Conservation (phyloP, 352 stramenopile genomes). For the Phytophthora pistaciae region DNA sequence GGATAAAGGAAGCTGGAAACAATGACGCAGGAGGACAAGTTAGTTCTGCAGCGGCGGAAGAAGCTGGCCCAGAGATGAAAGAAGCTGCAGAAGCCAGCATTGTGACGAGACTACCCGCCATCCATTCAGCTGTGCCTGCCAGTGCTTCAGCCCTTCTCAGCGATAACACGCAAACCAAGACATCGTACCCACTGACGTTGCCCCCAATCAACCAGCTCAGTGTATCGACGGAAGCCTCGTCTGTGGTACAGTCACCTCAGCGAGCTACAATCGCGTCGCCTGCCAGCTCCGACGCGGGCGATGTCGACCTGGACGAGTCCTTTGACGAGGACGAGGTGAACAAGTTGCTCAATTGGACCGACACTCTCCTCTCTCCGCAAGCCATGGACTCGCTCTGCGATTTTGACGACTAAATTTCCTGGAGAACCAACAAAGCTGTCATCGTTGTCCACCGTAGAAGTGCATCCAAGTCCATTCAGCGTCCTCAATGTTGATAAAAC, state of each 20-base stretch:
- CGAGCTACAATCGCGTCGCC: slow-evolving; percentile 10
- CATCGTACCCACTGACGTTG: slow-evolving; percentile 11
- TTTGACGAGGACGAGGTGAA: slow-evolving; percentile 84
- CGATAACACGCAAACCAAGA: slow-evolving; percentile 4
- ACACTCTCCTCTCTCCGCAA: slow-evolving; percentile 62
- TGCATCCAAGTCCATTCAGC: slow-evolving; percentile 5
- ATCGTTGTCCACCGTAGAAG: background rate
- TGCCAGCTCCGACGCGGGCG: background rate
- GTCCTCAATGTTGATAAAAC: slow-evolving; percentile 25
- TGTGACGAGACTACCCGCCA: slow-evolving; percentile 32
- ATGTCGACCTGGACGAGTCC: slow-evolving; percentile 67
- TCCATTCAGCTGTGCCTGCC: slow-evolving; percentile 26
- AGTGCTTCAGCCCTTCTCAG: slow-evolving; percentile 24
- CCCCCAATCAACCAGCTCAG: slow-evolving; percentile 11
- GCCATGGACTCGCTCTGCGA: slow-evolving; percentile 52
- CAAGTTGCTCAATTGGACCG: slow-evolving; percentile 82
- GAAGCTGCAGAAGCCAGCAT: slow-evolving; percentile 2
- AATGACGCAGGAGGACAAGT: slow-evolving; percentile 13
- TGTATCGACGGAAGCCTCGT: background rate
- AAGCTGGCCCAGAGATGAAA: slow-evolving; percentile 9
- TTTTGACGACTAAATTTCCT: slow-evolving; percentile 41
- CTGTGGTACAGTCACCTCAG: background rate
- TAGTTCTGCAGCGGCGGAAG: background rate
- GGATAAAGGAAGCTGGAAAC: slow-evolving; percentile 56
- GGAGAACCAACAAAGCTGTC: background rate